These are phyloP conservation scores for Podaxis carcinomalis DNA, from an alignment of 768 basidiomycete genomes.

Conservation along the genomic window DNA sequence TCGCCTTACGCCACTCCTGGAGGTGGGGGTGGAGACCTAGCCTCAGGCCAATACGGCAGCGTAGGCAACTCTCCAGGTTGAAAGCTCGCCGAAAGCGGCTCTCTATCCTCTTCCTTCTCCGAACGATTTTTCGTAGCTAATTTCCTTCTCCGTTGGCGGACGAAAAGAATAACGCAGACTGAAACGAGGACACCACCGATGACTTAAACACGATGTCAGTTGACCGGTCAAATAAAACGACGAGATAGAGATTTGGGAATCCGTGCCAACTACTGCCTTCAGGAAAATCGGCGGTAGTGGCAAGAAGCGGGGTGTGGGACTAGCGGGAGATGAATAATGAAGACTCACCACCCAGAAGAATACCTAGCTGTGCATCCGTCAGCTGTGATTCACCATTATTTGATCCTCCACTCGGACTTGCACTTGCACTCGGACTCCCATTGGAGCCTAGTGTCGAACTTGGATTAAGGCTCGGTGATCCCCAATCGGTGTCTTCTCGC, in stretches of 20 bases:
- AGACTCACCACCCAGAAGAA: slow-evolving; percentile 4
- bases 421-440: not conserved
- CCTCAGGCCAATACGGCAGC: slow-evolving; percentile 3
- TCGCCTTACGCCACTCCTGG: slow-evolving; percentile 1
- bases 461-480: not conserved
- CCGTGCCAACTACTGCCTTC: not conserved
- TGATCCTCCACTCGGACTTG: not conserved
- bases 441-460: not conserved
- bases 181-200: not conserved
- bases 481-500: not conserved
- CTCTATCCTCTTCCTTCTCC: not conserved
- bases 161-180: not conserved
- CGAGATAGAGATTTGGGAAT: not conserved
- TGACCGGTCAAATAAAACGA: not conserved
- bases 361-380: not conserved
- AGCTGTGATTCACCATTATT: not conserved
- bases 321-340: not conserved
- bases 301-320: not conserved
- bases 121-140: too few relatives aligned
- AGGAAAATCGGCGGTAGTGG: not conserved
- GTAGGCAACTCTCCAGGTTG: slow-evolving; percentile 10
- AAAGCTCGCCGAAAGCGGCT: slow-evolving; percentile 10
- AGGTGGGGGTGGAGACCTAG: not conserved
- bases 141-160: not conserved
- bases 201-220: not conserved